These are phyloP conservation scores for Apophysomyces trapeziformis DNA, from an alignment of 371 early-diverging fungal genomes.

Conservation along the genomic window DNA sequence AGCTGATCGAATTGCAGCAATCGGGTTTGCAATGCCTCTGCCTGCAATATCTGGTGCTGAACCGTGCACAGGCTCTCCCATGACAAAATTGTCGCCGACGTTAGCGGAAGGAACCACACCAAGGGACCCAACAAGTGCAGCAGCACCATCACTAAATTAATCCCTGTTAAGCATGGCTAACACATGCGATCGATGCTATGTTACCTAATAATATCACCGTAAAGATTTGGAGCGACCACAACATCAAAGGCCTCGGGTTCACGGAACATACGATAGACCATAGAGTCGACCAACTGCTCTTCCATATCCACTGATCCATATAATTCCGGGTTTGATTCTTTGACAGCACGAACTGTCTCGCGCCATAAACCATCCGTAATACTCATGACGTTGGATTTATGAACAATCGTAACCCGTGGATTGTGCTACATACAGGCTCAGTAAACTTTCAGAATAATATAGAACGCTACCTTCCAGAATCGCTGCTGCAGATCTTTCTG, in stretches of 20 bases:
- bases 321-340: constrained; percentile 62
- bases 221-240: constrained; percentile 93
- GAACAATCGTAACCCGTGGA: constrained; percentile 92
- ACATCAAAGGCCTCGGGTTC: constrained; percentile 96
- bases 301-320: constrained; percentile 75
- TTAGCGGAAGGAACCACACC: constrained; percentile 95
- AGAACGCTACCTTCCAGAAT: constrained; percentile 58
- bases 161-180: background rate
- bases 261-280: constrained; percentile 97
- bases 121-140: constrained; percentile 92
- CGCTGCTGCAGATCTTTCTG: constrained; percentile 59
- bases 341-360: constrained; percentile 81
- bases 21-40: constrained; percentile 93
- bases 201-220: constrained; percentile 90
- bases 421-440: constrained; percentile 31
- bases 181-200: background rate
- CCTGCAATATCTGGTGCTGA: constrained; percentile 97
- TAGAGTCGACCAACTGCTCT: constrained; percentile 95
- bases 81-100: constrained; percentile 89
- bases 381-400: constrained; percentile 95
- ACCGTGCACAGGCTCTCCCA: constrained; percentile 96
- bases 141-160: constrained; percentile 84
- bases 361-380: constrained; percentile 95
- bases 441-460: background rate
- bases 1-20: constrained; percentile 92